These are phyloP conservation scores for Pseudonectria buxi DNA, from an alignment of 2,329 filamentous ascomycete genomes.

Conservation along the genomic window DNA sequence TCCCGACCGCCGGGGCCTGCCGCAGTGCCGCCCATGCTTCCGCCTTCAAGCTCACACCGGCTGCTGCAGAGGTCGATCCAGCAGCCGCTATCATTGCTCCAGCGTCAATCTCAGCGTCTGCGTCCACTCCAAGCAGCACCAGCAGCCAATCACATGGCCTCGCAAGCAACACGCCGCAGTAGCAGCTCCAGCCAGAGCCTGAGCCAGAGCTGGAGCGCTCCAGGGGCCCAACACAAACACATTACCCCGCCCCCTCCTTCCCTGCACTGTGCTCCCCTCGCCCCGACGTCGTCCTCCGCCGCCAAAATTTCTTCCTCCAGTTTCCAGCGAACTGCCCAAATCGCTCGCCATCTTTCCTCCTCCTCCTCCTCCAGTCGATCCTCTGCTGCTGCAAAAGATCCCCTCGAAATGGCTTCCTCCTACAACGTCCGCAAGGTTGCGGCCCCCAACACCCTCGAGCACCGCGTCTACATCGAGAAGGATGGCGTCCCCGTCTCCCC, in stretches of 20 bases:
- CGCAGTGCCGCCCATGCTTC: no score
- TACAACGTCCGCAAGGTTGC: constrained; percentile 84
- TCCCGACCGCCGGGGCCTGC: no score
- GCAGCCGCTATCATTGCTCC: constrained; percentile 7
- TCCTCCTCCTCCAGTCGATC: constrained; percentile 20
- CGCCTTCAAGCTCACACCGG: neutral
- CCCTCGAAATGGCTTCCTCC: constrained; percentile 47
- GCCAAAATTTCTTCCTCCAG: constrained; percentile 34
- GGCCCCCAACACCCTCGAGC: constrained; percentile 87
- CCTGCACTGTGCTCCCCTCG: constrained; percentile 15
- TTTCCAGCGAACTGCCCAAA: constrained; percentile 41
- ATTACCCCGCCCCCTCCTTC: constrained; percentile 35
- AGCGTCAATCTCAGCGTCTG: neutral
- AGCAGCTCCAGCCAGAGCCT: constrained; percentile 14
- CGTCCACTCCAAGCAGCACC: neutral
- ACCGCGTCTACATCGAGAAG: constrained; percentile 96
- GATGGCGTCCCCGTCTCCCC: constrained; percentile 90
- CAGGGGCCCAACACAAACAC: constrained; percentile 13
- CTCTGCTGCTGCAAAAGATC: constrained; percentile 14
- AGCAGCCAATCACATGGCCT: constrained; percentile 19
- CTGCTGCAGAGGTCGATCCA: constrained; percentile 4
- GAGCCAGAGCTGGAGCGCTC: constrained; percentile 4
- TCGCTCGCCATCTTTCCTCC: constrained; percentile 47
- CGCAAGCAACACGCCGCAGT: constrained; percentile 17
- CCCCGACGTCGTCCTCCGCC: constrained; percentile 17